Conservation (phyloP, 2,329 filamentous ascomycete species). For the Pseudogymnoascus sp. region DNA sequence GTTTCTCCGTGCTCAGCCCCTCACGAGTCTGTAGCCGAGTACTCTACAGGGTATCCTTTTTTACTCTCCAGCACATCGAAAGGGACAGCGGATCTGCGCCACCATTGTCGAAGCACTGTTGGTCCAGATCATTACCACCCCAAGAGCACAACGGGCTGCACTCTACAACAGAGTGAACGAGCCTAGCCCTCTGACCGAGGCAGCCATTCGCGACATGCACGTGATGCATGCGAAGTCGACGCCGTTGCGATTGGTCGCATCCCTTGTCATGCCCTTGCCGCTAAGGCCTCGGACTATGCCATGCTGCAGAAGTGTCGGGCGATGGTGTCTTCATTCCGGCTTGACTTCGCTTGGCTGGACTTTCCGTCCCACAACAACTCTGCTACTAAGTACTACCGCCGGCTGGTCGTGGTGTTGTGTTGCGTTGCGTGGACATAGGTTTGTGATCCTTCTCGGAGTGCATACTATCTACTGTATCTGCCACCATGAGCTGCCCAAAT, state of each 20-base stretch:
- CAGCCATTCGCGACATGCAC: neutral
- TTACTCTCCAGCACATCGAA: neutral
- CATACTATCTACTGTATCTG: neutral
- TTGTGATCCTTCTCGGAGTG: neutral
- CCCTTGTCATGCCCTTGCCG: neutral
- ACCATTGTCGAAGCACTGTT: neutral
- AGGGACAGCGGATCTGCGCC: neutral
- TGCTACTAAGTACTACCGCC: neutral
- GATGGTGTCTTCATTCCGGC: neutral
- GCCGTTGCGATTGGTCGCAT: neutral
- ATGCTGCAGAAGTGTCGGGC: slow-evolving; percentile 2
- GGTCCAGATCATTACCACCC: neutral
- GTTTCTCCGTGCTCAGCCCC: neutral
- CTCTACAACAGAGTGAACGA: neutral
- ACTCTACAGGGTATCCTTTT: neutral
- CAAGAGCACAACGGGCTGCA: neutral
- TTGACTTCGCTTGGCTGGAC: neutral
- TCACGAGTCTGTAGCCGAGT: neutral
- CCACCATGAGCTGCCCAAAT: neutral
- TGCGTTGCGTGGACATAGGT: neutral
- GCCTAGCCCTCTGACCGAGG: neutral
- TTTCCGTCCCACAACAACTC: neutral
- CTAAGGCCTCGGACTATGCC: neutral
- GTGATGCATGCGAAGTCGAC: neutral
- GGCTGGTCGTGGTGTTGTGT: neutral